A percentile compares a stretch with the other conserved stretches of the same genome.
phyloP scores from a whole-genome alignment of 2,329 filamentous ascomycete species.

The Bipolaris bicolor region DNA sequence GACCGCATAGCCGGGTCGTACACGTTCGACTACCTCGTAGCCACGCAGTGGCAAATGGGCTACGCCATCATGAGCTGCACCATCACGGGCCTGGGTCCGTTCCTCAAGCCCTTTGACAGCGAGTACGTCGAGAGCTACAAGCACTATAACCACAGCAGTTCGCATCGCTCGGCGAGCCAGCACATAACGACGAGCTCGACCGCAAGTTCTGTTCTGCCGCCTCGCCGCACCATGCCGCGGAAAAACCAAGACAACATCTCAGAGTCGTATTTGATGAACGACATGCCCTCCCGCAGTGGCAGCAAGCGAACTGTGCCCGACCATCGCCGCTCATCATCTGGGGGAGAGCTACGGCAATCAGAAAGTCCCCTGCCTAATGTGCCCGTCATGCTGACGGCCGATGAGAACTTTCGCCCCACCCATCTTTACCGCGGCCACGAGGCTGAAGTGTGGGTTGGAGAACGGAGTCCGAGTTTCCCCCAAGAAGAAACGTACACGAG shows the following conservation, averaged over 20 bases:
- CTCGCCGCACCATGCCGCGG: background rate
- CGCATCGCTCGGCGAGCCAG: conserved; percentile 1
- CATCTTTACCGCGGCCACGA: conserved; percentile 28
- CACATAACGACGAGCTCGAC: background rate
- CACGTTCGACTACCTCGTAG: conserved; percentile 37
- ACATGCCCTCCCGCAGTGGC: conserved; percentile 6
- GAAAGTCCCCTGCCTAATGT: conserved; percentile 7
- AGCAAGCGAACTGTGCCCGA: conserved; percentile 13
- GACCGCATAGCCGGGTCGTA: conserved; percentile 20
- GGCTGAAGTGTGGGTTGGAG: conserved; percentile 31
- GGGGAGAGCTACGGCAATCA: background rate
- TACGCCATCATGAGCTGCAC: conserved; percentile 44
- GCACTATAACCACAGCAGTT: conserved; percentile 13
- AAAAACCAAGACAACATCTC: conserved; percentile 8
- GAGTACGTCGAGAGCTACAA: conserved; percentile 31
- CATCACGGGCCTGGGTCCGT: conserved; percentile 42
- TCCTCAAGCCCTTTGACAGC: conserved; percentile 42
- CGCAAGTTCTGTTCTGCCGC: background rate
- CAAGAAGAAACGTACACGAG: conserved; percentile 23
- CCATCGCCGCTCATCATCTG: background rate
- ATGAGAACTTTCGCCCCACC: conserved; percentile 33
- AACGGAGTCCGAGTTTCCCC: conserved; percentile 20
- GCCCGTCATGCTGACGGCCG: conserved; percentile 20
- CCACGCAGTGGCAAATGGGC: conserved; percentile 46
- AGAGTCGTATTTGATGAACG: conserved; percentile 26